These are phyloP conservation scores for Zasmidium angulare DNA, from an alignment of 2,329 filamentous ascomycete genomes.

Conservation along the genomic window DNA sequence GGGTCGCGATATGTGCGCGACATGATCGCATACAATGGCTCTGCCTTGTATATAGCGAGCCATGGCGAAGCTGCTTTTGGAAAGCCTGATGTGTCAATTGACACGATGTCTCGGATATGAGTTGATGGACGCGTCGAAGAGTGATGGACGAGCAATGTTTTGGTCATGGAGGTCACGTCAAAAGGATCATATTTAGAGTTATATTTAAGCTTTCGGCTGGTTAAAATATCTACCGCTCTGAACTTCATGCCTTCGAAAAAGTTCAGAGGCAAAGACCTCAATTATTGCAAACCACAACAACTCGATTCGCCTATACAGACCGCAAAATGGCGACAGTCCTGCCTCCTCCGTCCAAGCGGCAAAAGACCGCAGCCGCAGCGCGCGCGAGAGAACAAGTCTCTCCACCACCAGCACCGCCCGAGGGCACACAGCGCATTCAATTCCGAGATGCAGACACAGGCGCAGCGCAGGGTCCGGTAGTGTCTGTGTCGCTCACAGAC, in stretches of 20 bases:
- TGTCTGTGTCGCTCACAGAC: constrained; percentile 76
- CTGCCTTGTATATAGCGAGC: too few relatives aligned
- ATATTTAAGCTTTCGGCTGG: neutral
- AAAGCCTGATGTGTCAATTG: too few relatives aligned
- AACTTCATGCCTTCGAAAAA: neutral
- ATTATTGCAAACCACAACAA: neutral
- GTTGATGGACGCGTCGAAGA: too few relatives aligned
- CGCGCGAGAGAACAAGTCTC: constrained; percentile 73
- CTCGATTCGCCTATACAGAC: neutral
- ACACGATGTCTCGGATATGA: too few relatives aligned
- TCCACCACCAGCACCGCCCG: constrained; percentile 57
- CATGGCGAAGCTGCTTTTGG: too few relatives aligned
- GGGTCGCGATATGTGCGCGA: too few relatives aligned
- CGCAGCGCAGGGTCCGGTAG: constrained; percentile 67
- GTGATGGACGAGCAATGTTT: too few relatives aligned
- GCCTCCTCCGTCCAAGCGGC: constrained; percentile 85
- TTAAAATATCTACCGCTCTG: neutral
- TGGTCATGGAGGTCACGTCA: neutral
- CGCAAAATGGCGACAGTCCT: constrained; percentile 71
- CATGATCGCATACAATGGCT: too few relatives aligned
- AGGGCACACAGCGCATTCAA: constrained; percentile 68
- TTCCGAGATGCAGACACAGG: constrained; percentile 80
- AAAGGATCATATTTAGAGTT: neutral
- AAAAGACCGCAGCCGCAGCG: constrained; percentile 73
- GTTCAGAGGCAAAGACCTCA: neutral